Percentiles rank a stretch among this genome's conserved stretches.
phyloP scores from a whole-genome alignment of 177 flowering plant species.

The Tripterygium wilfordii region DNA sequence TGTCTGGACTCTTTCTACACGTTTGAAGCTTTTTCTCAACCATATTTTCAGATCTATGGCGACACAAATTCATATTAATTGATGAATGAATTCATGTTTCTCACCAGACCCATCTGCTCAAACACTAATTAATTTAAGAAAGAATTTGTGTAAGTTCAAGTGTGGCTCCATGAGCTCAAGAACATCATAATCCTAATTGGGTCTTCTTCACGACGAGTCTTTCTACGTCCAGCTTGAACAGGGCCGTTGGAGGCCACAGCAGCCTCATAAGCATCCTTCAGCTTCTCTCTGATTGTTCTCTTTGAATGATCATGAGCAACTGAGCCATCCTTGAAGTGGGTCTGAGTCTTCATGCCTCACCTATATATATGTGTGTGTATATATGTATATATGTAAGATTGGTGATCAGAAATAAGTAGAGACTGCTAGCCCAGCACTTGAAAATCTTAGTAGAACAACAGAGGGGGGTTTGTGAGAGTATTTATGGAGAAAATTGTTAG shows the following conservation, averaged over 20 bases:
- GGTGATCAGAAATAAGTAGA: background rate
- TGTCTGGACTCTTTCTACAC: no score
- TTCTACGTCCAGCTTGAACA: slow-evolving; percentile 33
- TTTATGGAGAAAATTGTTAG: no score
- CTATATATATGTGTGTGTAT: no score
- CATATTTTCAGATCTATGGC: no score
- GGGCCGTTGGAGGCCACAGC: slow-evolving; percentile 17
- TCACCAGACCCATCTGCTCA: no score
- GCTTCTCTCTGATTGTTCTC: slow-evolving; percentile 30
- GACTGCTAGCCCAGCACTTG: no score
- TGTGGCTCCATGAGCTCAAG: slow-evolving; percentile 65
- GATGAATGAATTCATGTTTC: no score
- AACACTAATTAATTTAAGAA: no score
- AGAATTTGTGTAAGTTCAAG: slow-evolving; percentile 10
- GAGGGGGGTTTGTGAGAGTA: no score
- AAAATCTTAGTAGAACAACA: no score
- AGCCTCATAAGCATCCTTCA: slow-evolving; percentile 22
- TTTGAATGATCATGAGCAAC: slow-evolving; percentile 23
- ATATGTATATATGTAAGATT: background rate
- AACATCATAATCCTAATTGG: slow-evolving; percentile 65
- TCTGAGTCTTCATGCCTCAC: slow-evolving; percentile 33
- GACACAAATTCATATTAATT: no score
- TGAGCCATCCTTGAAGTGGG: slow-evolving; percentile 20
- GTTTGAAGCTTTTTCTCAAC: no score
- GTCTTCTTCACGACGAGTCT: slow-evolving; percentile 28